Percentiles rank a stretch among this genome's conserved stretches.
Evolutionary conservation across 495 filamentous ascomycete species (phyloP).

Genomic region (Penicillium riverlandense): DNA sequence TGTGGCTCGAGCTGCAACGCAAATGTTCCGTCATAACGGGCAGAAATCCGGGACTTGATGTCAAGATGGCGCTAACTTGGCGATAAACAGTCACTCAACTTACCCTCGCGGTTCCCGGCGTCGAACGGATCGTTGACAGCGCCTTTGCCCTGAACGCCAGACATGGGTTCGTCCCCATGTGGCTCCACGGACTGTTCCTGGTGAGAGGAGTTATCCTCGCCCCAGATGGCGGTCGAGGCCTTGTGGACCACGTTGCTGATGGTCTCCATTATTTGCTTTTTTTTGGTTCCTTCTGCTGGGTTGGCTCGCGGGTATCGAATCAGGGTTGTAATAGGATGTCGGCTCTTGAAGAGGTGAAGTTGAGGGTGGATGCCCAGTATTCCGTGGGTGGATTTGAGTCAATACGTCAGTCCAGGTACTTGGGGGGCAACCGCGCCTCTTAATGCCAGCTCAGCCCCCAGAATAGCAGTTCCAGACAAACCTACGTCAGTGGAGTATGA

Average conservation of each 20-base stretch:
- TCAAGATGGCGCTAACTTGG: neutral
- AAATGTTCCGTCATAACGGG: neutral
- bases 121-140: conserved; percentile 34
- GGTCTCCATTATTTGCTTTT: conserved; percentile 26
- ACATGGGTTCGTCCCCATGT: conserved; percentile 33
- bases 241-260: conserved; percentile 27
- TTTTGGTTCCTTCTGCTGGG: neutral
- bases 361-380: no score
- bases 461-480: no score
- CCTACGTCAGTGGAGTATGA: no score
- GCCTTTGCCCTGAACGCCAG: conserved; percentile 35
- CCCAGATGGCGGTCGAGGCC: conserved; percentile 29
- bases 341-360: neutral
- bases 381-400: no score
- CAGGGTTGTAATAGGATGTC: neutral
- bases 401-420: no score
- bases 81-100: conserved; percentile 4
- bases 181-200: conserved; percentile 5
- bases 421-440: no score
- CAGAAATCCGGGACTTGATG: neutral
- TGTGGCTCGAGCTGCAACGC: neutral
- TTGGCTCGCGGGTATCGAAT: neutral
- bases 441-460: no score
- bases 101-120: conserved; percentile 36
- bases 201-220: conserved; percentile 10